Conservation (phyloP, 2,329 filamentous ascomycete genomes). For the Hysterium pulicare region DNA sequence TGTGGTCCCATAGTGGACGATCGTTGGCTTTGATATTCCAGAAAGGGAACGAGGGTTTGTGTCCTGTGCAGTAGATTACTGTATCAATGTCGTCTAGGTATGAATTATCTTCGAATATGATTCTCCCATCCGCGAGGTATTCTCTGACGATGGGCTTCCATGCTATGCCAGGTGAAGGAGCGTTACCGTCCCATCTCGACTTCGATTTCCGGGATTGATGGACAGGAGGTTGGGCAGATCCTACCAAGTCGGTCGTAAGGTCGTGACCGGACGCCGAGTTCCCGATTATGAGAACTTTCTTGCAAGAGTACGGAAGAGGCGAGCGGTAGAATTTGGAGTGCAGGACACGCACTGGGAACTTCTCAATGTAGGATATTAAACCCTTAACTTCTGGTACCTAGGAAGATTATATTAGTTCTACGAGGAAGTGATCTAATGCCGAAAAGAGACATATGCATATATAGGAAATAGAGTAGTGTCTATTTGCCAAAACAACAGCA, state of each 20-base stretch:
- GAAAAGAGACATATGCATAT: constrained; percentile 31
- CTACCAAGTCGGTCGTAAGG: constrained; percentile 20
- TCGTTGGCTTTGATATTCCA: constrained; percentile 51
- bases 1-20: constrained; percentile 49
- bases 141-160: constrained; percentile 55
- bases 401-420: neutral
- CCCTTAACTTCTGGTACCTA: constrained; percentile 47
- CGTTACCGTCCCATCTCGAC: constrained; percentile 50
- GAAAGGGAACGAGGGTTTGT: constrained; percentile 44
- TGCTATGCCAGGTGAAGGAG: constrained; percentile 46
- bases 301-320: constrained; percentile 9
- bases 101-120: constrained; percentile 26
- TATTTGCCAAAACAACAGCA: constrained; percentile 30
- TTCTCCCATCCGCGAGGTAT: constrained; percentile 28
- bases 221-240: constrained; percentile 41
- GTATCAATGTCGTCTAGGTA: constrained; percentile 20
- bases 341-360: constrained; percentile 41
- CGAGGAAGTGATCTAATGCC: neutral
- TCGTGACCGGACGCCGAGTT: constrained; percentile 34
- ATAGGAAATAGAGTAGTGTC: constrained; percentile 32
- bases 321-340: constrained; percentile 44
- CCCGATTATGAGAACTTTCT: constrained; percentile 24
- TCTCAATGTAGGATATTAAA: constrained; percentile 54
- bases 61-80: constrained; percentile 32
- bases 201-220: constrained; percentile 52